Percentiles rank a stretch among this genome's conserved stretches.
phyloP scores from a whole-genome alignment of 768 basidiomycete species.

The Termitomyces heimii region DNA sequence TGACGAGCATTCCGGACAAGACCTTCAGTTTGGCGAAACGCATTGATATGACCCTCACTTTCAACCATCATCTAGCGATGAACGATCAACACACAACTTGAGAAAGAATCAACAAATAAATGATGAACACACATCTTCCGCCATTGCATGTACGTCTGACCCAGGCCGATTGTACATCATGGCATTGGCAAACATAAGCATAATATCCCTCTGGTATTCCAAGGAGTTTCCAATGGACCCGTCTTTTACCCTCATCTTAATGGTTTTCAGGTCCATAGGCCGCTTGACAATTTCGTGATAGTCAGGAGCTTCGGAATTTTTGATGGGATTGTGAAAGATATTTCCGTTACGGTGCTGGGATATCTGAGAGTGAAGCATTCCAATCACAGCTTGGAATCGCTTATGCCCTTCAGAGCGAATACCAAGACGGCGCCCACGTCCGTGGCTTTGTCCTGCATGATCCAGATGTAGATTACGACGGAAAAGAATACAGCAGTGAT shows the following conservation, averaged over 20 bases:
- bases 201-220: conserved; percentile 87
- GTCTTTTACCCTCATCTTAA: conserved; percentile 82
- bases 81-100: background rate
- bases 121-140: conserved; percentile 69
- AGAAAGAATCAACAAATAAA: background rate
- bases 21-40: conserved; percentile 75
- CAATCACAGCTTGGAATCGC: conserved; percentile 77
- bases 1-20: conserved; percentile 42
- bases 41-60: conserved; percentile 59
- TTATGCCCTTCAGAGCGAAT: conserved; percentile 49
- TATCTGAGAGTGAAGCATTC: conserved; percentile 76
- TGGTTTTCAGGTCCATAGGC: conserved; percentile 95
- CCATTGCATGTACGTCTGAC: conserved; percentile 85
- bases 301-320: conserved; percentile 81
- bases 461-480: background rate
- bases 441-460: conserved; percentile 23
- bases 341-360: conserved; percentile 83
- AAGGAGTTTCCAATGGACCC: conserved; percentile 74
- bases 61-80: conserved; percentile 65
- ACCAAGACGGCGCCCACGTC: conserved; percentile 24
- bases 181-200: conserved; percentile 94
- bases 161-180: conserved; percentile 94
- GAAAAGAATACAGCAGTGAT: background rate
- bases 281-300: conserved; percentile 89
- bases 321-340: conserved; percentile 89